These are phyloP conservation scores for Fusarium luffae DNA, from an alignment of 2,329 filamentous ascomycete genomes.

Conservation along the genomic window DNA sequence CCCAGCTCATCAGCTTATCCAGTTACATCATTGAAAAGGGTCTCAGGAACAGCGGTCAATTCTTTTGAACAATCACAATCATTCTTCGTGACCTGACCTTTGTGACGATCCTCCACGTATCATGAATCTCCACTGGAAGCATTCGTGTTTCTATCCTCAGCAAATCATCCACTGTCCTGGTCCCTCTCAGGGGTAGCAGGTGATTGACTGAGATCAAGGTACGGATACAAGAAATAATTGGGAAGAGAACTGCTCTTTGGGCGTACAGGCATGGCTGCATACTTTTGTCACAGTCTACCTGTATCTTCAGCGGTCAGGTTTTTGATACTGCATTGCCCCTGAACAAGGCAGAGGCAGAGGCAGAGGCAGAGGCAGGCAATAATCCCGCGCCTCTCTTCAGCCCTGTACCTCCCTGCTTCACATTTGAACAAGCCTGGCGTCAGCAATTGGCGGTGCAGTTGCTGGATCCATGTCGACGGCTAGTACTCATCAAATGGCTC, in stretches of 20 bases:
- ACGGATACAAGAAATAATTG: neutral
- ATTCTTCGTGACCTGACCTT: constrained; percentile 25
- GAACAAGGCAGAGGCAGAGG: constrained; percentile 7
- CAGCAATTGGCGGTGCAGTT: constrained; percentile 24
- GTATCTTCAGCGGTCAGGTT: neutral
- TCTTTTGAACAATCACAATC: constrained; percentile 7
- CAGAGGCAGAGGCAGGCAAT: constrained; percentile 7
- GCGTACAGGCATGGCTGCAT: neutral
- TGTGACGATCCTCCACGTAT: constrained; percentile 32
- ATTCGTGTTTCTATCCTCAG: constrained; percentile 25
- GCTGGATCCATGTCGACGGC: constrained; percentile 7
- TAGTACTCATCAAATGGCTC: constrained; percentile 19
- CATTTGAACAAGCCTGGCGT: neutral
- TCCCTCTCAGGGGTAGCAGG: neutral
- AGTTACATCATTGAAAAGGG: constrained; percentile 27
- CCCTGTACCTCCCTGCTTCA: constrained; percentile 31
- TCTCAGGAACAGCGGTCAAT: constrained; percentile 31
- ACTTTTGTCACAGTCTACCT: neutral
- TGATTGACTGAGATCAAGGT: neutral
- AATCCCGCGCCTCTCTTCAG: constrained; percentile 31
- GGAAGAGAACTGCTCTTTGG: neutral
- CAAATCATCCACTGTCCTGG: constrained; percentile 15
- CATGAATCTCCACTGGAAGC: constrained; percentile 30
- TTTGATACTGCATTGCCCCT: constrained; percentile 8
- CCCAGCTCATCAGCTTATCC: constrained; percentile 21